These are phyloP conservation scores for Metschnikowia santaceciliae DNA, from an alignment of 805 yeast genomes.

Conservation along the genomic window DNA sequence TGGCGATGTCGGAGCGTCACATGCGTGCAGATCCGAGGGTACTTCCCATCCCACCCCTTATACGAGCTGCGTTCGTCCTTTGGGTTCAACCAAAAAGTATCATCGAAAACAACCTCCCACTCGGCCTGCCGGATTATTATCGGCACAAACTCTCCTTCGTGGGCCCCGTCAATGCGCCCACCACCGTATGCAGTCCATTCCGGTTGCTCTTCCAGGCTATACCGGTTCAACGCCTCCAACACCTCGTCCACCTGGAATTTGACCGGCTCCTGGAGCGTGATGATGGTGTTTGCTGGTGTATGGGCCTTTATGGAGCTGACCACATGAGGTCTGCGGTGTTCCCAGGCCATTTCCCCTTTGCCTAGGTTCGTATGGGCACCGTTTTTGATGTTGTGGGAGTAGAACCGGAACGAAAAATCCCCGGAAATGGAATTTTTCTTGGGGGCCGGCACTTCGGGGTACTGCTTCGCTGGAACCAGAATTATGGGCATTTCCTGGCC, in stretches of 20 bases:
- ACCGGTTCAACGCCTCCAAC: constrained; percentile 13
- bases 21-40: constrained; percentile 16
- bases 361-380: constrained; percentile 23
- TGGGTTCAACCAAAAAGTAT: constrained; percentile 20
- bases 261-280: constrained; percentile 19
- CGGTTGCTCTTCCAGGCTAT: constrained; percentile 1
- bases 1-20: constrained; percentile 15
- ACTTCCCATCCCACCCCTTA: constrained; percentile 22
- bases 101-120: constrained; percentile 16
- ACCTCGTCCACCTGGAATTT: constrained; percentile 18
- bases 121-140: constrained; percentile 13
- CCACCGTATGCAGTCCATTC: constrained; percentile 17
- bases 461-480: not conserved
- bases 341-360: constrained; percentile 28
- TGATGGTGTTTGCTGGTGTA: constrained; percentile 17
- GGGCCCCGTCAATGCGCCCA: constrained; percentile 18
- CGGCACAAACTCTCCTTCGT: constrained; percentile 19
- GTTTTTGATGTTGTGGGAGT: constrained; percentile 34
- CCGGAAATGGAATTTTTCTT: constrained; percentile 6
- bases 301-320: constrained; percentile 19
- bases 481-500: not conserved
- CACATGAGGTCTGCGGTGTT: constrained; percentile 16
- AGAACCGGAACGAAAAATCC: constrained; percentile 27
- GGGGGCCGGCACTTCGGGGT: constrained; percentile 17
- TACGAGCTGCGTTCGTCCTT: constrained; percentile 4